Base-by-base conservation (phyloP, 73 alveolate genomes). In the Paramecium biaurelia region DNA sequence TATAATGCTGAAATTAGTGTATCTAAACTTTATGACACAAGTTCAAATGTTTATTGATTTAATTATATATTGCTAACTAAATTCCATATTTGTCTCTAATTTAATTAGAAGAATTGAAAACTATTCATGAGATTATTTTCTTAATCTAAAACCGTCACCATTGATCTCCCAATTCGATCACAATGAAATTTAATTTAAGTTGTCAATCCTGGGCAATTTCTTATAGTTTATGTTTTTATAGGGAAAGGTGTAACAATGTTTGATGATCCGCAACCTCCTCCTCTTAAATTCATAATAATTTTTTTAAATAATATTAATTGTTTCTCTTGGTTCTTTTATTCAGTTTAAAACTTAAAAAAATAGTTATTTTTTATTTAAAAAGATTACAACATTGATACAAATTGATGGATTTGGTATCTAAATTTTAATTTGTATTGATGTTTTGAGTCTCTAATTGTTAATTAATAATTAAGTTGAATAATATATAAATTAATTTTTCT, bases 261-360 rank as follows among this genome's bases (percentile, higher is more conserved):
- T 12, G 84, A 10, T 23, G 84, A 63, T 63, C 84, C 84, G 11
- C 84, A 63, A 23, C 84, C 84, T 63, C 84, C 84, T 32, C 84
- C 84, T 63, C 84, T 63, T 30, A 63, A 32, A 11, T 26, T 30
- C 84, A 63, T 63, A 4, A 53, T 53, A 53, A 53, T 18, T 53
- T n/a, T n/a, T 53, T n/a, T 53, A 5, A 23, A 53, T 53, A 53
- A 53, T 53, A 53, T 53, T 53, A 38, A 38, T 38, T 38, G 15
- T 38, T 38, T 38, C 4, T 38, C 47, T 38, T 37, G 11, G 11
- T 37, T 6, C 1, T 6, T 6, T 37, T 7, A 37, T 37, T 37
- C 12, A 37, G 45, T 37, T 37, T 37, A 37, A 37, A 37, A 37
- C 45, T 37, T 7, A 1, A 7, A 37, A 34, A 37, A 37, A 37